Conservation (phyloP, 2,329 filamentous ascomycete genomes). For the Fonsecaea pedrosoi region DNA sequence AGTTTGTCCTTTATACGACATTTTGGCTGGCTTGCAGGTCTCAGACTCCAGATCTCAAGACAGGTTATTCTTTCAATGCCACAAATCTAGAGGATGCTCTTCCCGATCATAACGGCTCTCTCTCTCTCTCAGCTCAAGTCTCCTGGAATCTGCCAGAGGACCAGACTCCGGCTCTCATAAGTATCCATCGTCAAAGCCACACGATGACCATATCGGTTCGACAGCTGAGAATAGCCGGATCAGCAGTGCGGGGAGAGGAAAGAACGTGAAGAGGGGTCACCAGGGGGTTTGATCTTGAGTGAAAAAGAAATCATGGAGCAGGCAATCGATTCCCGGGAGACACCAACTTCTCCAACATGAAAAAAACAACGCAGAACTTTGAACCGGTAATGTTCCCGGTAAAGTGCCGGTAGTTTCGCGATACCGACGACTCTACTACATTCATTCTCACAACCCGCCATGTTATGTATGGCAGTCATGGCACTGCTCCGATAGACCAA, state of each 20-base stretch:
- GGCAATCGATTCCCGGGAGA: background rate
- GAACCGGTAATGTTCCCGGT: background rate
- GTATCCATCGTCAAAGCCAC: background rate
- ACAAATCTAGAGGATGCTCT: background rate
- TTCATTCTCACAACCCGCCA: too few relatives aligned
- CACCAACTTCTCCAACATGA: background rate
- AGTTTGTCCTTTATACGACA: constrained; percentile 1
- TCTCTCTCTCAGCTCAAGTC: background rate
- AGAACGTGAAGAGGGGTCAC: background rate
- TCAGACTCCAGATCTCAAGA: too few relatives aligned
- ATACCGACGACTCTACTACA: too few relatives aligned
- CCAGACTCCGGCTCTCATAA: background rate
- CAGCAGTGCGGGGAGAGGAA: background rate
- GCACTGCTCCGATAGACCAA: too few relatives aligned
- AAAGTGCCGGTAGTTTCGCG: background rate
- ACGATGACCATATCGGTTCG: background rate
- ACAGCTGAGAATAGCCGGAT: background rate
- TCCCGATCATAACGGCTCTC: background rate
- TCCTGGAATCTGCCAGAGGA: background rate
- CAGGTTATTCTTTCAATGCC: too few relatives aligned
- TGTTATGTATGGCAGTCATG: too few relatives aligned
- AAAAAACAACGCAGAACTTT: background rate
- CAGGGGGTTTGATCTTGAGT: too few relatives aligned
- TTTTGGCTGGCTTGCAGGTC: background rate
- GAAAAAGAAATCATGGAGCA: too few relatives aligned